Percentiles rank a stretch among this genome's conserved stretches.
These are phyloP conservation scores for Kwoniella dejecticola DNA, from an alignment of 768 basidiomycete genomes.

Conservation along the genomic window DNA sequence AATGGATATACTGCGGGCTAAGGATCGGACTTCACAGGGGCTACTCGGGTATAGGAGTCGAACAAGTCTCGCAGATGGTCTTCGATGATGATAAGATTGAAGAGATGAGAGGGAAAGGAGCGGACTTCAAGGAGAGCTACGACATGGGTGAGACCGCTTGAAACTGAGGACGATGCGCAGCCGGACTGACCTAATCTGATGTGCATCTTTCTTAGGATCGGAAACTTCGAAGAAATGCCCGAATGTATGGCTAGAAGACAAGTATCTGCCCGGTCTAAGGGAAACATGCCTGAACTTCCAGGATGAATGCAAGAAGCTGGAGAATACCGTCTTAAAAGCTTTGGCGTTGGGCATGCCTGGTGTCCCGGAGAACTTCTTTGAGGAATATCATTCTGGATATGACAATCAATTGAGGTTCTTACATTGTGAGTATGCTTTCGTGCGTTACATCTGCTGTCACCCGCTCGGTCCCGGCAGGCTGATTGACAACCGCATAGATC, in stretches of 20 bases:
- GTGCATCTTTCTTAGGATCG: constrained; percentile 1
- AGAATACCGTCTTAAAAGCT: constrained; percentile 26
- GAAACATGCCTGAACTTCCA: constrained; percentile 14
- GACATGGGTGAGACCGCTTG: constrained; percentile 20
- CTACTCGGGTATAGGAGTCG: constrained; percentile 39
- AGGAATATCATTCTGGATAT: constrained; percentile 31
- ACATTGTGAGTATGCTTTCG: constrained; percentile 21
- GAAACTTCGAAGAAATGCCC: constrained; percentile 10
- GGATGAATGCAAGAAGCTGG: constrained; percentile 25
- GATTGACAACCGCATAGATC: constrained; percentile 8
- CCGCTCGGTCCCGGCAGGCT: too few relatives aligned
- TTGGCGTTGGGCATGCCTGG: constrained; percentile 42
- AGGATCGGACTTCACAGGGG: constrained; percentile 9
- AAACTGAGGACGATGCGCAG: neutral
- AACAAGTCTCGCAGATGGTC: constrained; percentile 42
- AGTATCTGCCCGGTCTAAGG: constrained; percentile 25
- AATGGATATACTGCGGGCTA: neutral
- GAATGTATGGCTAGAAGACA: constrained; percentile 27
- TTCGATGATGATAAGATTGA: constrained; percentile 29
- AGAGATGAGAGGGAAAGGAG: constrained; percentile 12
- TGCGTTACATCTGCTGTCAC: neutral
- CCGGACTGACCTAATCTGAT: neutral
- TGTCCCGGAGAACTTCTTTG: constrained; percentile 35
- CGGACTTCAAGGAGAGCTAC: constrained; percentile 23
- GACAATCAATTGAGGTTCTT: constrained; percentile 36